Percentiles rank a stretch among this genome's conserved stretches.
Conservation (phyloP, 495 filamentous ascomycete species). For the Bathelium albidoporum region DNA sequence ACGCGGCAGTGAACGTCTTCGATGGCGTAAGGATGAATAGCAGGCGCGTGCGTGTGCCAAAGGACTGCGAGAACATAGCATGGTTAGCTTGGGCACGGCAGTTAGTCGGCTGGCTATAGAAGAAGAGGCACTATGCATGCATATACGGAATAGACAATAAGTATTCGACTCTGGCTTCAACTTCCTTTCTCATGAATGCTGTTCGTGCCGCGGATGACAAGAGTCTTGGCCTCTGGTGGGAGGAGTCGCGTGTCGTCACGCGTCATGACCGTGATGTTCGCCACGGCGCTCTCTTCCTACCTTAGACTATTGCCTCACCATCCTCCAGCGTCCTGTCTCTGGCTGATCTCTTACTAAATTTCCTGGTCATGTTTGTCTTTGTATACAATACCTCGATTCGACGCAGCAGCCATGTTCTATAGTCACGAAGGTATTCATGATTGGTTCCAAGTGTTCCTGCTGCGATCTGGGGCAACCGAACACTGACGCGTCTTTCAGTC, state of each 20-base stretch:
- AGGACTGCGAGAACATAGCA: background rate
- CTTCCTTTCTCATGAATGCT: background rate
- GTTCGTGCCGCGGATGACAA: background rate
- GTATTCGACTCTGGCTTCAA: background rate
- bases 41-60: too few relatives aligned
- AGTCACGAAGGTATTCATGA: slow-evolving; percentile 68
- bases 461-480: slow-evolving; percentile 7
- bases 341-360: too few relatives aligned
- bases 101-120: background rate
- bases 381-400: slow-evolving; percentile 2
- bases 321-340: too few relatives aligned
- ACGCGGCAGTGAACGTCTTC: background rate
- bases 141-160: background rate
- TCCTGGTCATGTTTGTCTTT: too few relatives aligned
- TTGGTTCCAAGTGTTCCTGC: background rate
- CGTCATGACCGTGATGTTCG: background rate
- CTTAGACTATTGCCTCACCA: background rate
- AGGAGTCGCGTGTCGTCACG: background rate
- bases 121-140: background rate
- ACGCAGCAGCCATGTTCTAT: slow-evolving; percentile 62
- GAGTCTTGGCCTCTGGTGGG: background rate
- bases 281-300: slow-evolving; percentile 10
- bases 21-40: too few relatives aligned
- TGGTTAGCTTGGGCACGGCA: background rate
- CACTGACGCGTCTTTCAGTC: slow-evolving; percentile 43